These are phyloP conservation scores for Chalciporus sphaerocephalus DNA, from an alignment of 768 basidiomycete genomes.

Conservation along the genomic window DNA sequence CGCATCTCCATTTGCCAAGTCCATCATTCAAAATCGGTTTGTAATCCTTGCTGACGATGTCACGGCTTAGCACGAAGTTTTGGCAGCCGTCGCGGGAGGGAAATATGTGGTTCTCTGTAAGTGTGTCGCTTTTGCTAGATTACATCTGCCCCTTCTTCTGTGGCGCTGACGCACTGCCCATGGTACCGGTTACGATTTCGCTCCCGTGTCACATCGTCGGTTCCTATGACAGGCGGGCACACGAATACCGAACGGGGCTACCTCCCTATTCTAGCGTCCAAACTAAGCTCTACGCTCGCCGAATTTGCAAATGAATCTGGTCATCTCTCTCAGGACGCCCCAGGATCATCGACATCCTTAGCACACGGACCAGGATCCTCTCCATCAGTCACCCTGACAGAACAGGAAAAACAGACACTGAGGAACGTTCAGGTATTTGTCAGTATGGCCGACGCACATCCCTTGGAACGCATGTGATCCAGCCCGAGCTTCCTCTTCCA, in stretches of 20 bases:
- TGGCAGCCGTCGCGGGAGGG: slow-evolving; percentile 73
- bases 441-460: slow-evolving; percentile 71
- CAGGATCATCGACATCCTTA: slow-evolving; percentile 22
- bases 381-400: slow-evolving; percentile 25
- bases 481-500: not conserved
- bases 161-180: slow-evolving; percentile 13
- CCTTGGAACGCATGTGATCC: slow-evolving; percentile 58
- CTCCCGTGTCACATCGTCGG: slow-evolving; percentile 17
- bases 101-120: slow-evolving; percentile 81
- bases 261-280: slow-evolving; percentile 67
- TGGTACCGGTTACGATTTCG: slow-evolving; percentile 15
- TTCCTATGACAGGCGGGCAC: slow-evolving; percentile 64
- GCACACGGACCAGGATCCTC: slow-evolving; percentile 17
- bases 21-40: slow-evolving; percentile 1
- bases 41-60: slow-evolving; percentile 2
- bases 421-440: slow-evolving; percentile 56
- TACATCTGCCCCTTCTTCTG: slow-evolving; percentile 2
- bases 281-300: slow-evolving; percentile 51
- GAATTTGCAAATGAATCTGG: slow-evolving; percentile 26
- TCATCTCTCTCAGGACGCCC: slow-evolving; percentile 1
- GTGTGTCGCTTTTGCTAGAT: slow-evolving; percentile 21
- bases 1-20: slow-evolving; percentile 8
- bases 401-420: slow-evolving; percentile 26
- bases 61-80: slow-evolving; percentile 69
- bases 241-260: slow-evolving; percentile 95